Percentiles rank a stretch among this genome's conserved stretches.
phyloP scores from a whole-genome alignment of 2,329 filamentous ascomycete genomes.

The Curvularia verruculosa region DNA sequence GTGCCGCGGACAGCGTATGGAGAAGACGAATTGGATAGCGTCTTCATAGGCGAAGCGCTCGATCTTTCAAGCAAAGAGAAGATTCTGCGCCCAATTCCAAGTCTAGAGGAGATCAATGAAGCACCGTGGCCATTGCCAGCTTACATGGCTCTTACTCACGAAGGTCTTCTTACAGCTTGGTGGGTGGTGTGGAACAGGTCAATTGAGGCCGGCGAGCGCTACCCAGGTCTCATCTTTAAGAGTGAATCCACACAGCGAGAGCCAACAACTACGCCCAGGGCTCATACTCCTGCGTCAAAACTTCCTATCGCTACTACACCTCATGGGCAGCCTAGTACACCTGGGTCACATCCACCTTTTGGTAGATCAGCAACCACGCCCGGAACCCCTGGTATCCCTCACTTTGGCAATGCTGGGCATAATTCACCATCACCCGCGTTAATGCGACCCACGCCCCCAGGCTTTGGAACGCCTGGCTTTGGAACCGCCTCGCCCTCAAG shows the following conservation, averaged over 20 bases:
- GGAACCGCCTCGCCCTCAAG: constrained; percentile 24
- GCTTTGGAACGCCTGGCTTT: constrained; percentile 32
- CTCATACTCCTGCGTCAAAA: constrained; percentile 16
- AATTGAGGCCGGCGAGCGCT: constrained; percentile 74
- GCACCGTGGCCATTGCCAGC: constrained; percentile 82
- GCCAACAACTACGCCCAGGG: constrained; percentile 37
- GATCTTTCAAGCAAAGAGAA: constrained; percentile 85
- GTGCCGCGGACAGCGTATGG: constrained; percentile 53
- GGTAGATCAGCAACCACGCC: constrained; percentile 31
- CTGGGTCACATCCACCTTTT: constrained; percentile 8
- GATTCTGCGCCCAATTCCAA: constrained; percentile 76
- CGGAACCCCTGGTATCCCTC: constrained; percentile 28
- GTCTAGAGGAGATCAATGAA: constrained; percentile 76
- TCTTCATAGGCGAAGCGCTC: constrained; percentile 76
- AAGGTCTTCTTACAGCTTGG: constrained; percentile 84
- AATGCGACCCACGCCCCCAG: constrained; percentile 23
- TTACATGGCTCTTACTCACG: constrained; percentile 84
- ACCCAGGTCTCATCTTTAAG: constrained; percentile 68
- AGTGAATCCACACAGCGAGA: constrained; percentile 24
- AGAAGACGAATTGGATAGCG: constrained; percentile 67
- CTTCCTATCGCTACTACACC: constrained; percentile 16
- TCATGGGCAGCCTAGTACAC: constrained; percentile 14
- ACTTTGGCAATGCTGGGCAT: constrained; percentile 12
- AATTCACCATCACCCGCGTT: constrained; percentile 17
- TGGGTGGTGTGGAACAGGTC: constrained; percentile 92